phyloP scores from a whole-genome alignment of 2,329 filamentous ascomycete species.

The Ceratocystis variospora region DNA sequence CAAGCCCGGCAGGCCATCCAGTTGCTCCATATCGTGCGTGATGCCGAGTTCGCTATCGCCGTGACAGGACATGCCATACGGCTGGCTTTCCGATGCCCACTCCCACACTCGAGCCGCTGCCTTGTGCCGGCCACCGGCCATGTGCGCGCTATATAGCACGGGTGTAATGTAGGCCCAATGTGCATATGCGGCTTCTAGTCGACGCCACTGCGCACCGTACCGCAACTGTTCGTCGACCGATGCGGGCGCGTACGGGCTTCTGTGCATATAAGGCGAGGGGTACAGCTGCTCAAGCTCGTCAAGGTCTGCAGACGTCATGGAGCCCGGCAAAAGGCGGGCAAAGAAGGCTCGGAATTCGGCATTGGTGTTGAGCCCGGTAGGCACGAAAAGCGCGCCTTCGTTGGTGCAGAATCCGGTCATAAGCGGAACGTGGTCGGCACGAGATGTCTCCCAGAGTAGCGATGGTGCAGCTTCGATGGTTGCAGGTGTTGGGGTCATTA shows the following conservation, averaged over 20 bases:
- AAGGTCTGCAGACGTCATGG: constrained; percentile 39
- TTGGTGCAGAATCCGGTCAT: constrained; percentile 59
- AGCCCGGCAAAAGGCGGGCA: constrained; percentile 42
- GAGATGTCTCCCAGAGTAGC: constrained; percentile 28
- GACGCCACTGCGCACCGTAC: constrained; percentile 41
- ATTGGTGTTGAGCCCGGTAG: constrained; percentile 33
- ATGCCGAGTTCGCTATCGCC: constrained; percentile 34
- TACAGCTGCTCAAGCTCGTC: constrained; percentile 45
- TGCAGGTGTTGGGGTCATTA: constrained; percentile 25
- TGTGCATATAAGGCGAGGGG: constrained; percentile 38
- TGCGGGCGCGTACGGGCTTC: constrained; percentile 29
- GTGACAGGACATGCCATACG: constrained; percentile 33
- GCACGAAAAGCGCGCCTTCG: constrained; percentile 53
- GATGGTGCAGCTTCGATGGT: constrained; percentile 31
- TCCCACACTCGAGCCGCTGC: constrained; percentile 41
- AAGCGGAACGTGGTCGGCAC: constrained; percentile 32
- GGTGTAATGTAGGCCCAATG: constrained; percentile 53
- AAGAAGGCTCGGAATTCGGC: constrained; percentile 49
- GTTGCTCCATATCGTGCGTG: constrained; percentile 29
- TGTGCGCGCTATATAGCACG: constrained; percentile 45
- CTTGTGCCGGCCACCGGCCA: constrained; percentile 17
- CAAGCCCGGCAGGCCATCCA: constrained; percentile 29
- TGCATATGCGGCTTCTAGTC: constrained; percentile 46
- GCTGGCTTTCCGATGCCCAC: constrained; percentile 36
- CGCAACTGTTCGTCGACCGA: constrained; percentile 22